Evolutionary conservation across 2,329 filamentous ascomycete genomes (phyloP).

Genomic region (Sclerotinia glacialis): DNA sequence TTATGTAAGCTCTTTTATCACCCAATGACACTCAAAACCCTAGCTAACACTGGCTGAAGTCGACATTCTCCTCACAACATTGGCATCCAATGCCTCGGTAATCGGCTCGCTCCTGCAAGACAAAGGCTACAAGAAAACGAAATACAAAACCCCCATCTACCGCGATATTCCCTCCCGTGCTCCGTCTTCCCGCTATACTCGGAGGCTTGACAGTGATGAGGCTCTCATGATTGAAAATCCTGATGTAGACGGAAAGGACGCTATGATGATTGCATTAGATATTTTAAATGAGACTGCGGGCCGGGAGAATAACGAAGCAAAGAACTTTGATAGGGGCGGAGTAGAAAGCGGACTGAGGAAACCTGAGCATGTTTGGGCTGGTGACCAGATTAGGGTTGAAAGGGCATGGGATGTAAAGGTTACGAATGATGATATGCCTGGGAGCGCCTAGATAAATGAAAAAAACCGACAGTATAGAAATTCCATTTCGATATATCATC

Average conservation of each 20-base stretch:
- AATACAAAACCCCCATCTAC: conserved; percentile 52
- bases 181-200: not conserved
- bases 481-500: not conserved
- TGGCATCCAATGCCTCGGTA: conserved; percentile 84
- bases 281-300: not conserved
- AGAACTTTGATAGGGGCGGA: not conserved
- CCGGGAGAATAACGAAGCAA: not conserved
- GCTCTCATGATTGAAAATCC: conserved; percentile 10
- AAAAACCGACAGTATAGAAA: too few species aligned
- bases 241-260: not conserved
- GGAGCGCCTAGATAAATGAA: not conserved
- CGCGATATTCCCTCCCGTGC: not conserved
- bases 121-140: conserved; percentile 81
- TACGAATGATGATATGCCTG: not conserved
- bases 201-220: conserved; percentile 4
- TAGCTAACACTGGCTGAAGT: conserved; percentile 40
- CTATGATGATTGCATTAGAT: not conserved
- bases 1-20: not conserved
- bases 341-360: not conserved
- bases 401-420: conserved; percentile 14
- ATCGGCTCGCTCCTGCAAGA: conserved; percentile 89
- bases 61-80: conserved; percentile 82
- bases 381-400: conserved; percentile 17
- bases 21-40: not conserved
- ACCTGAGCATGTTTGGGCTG: conserved; percentile 4